Base-by-base conservation (phyloP, 805 yeast species). In the Saccharomycopsis sp. region DNA sequence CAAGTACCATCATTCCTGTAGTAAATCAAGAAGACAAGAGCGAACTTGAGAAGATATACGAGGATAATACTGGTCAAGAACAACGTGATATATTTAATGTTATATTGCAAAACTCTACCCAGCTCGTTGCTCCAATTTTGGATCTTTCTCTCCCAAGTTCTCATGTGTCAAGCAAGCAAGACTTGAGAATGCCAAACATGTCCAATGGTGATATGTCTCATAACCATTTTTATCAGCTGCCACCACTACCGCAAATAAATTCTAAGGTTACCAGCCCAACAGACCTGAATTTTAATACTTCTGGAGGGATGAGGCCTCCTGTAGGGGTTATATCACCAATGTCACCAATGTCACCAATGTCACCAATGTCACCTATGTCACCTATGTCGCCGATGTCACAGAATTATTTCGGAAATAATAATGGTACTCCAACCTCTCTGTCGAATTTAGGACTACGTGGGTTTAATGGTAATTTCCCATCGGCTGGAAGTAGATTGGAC, bases 291-390 rank as follows among this genome's bases (percentile, higher is more conserved):
- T 29, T 29, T 29, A 29, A 29, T 29, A 29, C 12, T 7, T 29
- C 38, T 7, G 38, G 38, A 29, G 38, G 38, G 9, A 5, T 29
- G 9, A 29, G 38, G 12, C 38, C 5, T 7, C 12, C 5, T 29
- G 38, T 12, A 7, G 12, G 12, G 5, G 38, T 12, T 12, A 29
- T 7, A 29, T 12, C 38, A 5, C 38, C 49, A 44, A 44, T 44
- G 49, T 44, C 49, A 17, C 49, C 49, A 44, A 44, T 44, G 49
- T 44, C 49, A 17, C 49, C 49, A 44, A 44, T 44, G 49, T 44
- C 49, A 17, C 49, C 49, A 17, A 8, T 44, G 22, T 17, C 19
- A 44, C 49, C 49, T 5, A 44, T 44, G 5, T 44, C 49, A 17
- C 49, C 49, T 17, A 44, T 44, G 49, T 44, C 49, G 22, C 49